A percentile compares a stretch with the other conserved stretches of the same genome.
Evolutionary conservation across 1,284 basidiomycete genomes (phyloP).

Genomic region (Trichosporon sp.): DNA sequence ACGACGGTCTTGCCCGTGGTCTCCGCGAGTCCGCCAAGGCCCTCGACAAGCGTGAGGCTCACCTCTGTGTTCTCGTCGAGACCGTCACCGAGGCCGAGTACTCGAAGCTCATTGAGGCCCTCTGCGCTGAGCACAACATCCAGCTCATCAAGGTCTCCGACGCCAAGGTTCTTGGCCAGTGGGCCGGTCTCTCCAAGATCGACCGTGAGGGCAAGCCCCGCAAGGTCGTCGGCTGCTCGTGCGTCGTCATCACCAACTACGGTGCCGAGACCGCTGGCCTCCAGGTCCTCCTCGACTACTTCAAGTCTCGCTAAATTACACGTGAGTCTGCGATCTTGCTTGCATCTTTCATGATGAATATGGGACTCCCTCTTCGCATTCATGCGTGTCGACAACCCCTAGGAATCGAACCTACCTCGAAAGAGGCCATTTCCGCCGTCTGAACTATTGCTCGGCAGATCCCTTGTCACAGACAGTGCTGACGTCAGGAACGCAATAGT

Average conservation of each 20-base stretch:
- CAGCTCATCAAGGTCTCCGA: constrained; percentile 97
- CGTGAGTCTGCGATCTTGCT: neutral
- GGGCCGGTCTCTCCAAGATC: constrained; percentile 99
- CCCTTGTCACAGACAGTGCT: neutral
- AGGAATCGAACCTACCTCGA: constrained; percentile 52
- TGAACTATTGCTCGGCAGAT: constrained; percentile 28
- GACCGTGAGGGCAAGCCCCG: constrained; percentile 98
- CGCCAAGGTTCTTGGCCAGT: constrained; percentile 94
- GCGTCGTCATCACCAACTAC: constrained; percentile 98
- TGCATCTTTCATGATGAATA: constrained; percentile 40
- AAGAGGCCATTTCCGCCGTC: constrained; percentile 45
- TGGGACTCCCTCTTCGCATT: constrained; percentile 52
- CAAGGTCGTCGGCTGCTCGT: constrained; percentile 93
- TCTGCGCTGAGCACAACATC: constrained; percentile 98
- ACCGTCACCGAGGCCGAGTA: constrained; percentile 97
- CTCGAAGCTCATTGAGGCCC: constrained; percentile 99
- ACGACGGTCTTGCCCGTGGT: constrained; percentile 97
- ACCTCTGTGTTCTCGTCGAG: constrained; percentile 98
- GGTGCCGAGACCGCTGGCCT: constrained; percentile 93
- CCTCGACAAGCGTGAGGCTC: constrained; percentile 96
- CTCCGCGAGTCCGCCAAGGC: constrained; percentile 97
- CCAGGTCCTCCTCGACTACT: constrained; percentile 83
- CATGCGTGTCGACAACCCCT: constrained; percentile 48
- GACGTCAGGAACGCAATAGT: neutral
- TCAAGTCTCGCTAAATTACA: constrained; percentile 49